These are phyloP conservation scores for Isoetes taiwanensis DNA, from an alignment of 75 land plant species.

Conservation along the genomic window DNA sequence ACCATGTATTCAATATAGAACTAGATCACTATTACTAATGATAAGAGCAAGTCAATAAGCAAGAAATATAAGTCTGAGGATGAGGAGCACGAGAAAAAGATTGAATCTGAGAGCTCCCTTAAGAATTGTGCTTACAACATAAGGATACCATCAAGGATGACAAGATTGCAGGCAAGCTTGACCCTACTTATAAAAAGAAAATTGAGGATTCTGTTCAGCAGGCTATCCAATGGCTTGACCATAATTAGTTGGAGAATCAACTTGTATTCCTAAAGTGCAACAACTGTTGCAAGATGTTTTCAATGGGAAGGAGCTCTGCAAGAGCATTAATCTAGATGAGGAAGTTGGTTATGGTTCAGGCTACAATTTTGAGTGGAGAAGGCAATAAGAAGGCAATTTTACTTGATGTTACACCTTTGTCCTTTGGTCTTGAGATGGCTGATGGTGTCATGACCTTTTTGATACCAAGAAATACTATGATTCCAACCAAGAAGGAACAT, in stretches of 20 bases:
- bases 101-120: constrained; percentile 13
- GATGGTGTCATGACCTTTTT: constrained; percentile 65
- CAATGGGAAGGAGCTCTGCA: too few relatives aligned
- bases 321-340: neutral
- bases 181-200: constrained; percentile 11
- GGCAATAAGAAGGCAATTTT: neutral
- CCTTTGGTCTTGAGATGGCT: constrained; percentile 54
- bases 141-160: constrained; percentile 25
- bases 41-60: constrained; percentile 46
- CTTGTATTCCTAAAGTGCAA: too few relatives aligned
- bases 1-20: too few relatives aligned
- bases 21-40: constrained; percentile 59
- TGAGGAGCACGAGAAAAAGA: constrained; percentile 16
- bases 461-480: constrained; percentile 58
- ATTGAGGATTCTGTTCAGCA: constrained; percentile 20
- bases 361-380: neutral
- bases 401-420: constrained; percentile 63
- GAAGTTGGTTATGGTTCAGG: neutral
- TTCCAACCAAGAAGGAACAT: constrained; percentile 60
- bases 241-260: constrained; percentile 42
- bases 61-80: constrained; percentile 23
- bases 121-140: constrained; percentile 26
- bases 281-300: too few relatives aligned
- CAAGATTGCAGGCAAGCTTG: constrained; percentile 12
- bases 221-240: constrained; percentile 22